Evolutionary conservation across 192 early-diverging fungal species (phyloP).

Genomic region (Entophlyctis helioformis): DNA sequence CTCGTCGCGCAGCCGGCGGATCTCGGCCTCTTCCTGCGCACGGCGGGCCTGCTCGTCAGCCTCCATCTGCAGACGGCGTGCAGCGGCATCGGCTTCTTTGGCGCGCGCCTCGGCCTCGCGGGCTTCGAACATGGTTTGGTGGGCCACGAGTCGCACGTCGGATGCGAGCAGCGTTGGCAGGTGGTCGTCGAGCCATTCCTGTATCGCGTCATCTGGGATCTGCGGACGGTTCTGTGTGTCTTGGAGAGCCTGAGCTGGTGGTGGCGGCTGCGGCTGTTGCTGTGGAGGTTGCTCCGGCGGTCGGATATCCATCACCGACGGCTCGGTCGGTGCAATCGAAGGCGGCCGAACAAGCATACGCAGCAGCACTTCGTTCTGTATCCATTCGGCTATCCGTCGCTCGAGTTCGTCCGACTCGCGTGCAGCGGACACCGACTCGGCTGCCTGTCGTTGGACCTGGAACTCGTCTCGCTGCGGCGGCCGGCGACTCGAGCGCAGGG

Average conservation of each 20-base stretch:
- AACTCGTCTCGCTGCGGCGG: too few relatives aligned
- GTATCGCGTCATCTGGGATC: neutral
- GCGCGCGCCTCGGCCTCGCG: neutral
- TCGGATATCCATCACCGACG: too few relatives aligned
- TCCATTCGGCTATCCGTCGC: neutral
- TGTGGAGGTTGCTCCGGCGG: neutral
- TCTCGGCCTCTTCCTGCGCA: neutral
- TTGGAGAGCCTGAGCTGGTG: neutral
- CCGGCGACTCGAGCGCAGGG: too few relatives aligned
- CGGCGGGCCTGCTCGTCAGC: neutral
- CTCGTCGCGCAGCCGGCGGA: neutral
- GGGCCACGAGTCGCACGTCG: neutral
- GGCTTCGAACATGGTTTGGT: neutral
- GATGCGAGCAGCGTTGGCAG: neutral
- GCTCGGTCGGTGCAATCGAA: too few relatives aligned
- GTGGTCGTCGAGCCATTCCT: neutral
- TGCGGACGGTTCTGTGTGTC: neutral
- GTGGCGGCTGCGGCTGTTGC: neutral
- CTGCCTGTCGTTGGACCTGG: too few relatives aligned
- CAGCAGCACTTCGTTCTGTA: neutral
- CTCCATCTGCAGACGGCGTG: too few relatives aligned
- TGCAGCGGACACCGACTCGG: neutral
- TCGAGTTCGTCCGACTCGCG: neutral
- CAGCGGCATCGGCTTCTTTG: too few relatives aligned
- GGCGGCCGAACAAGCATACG: neutral